phyloP scores from a whole-genome alignment of 192 early-diverging fungal genomes.

The Coemansia brasiliensis region DNA sequence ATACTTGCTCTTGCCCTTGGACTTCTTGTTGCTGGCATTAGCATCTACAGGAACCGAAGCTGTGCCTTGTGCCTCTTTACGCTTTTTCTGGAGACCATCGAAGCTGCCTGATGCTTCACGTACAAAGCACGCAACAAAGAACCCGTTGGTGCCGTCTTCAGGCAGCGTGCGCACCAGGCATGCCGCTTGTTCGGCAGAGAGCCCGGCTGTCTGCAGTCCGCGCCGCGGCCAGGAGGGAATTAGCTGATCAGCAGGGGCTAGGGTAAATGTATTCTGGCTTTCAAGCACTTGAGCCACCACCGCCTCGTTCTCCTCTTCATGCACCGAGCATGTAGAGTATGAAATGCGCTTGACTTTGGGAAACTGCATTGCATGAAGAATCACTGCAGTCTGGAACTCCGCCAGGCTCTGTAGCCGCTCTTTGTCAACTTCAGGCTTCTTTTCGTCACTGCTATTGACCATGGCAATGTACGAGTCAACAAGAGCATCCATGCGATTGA shows the following conservation, averaged over 20 bases:
- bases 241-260: constrained; percentile 58
- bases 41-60: not conserved
- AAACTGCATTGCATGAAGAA: constrained; percentile 87
- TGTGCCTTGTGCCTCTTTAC: constrained; percentile 3
- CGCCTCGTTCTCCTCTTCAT: constrained; percentile 89
- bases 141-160: constrained; percentile 87
- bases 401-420: constrained; percentile 72
- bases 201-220: constrained; percentile 56
- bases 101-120: constrained; percentile 28
- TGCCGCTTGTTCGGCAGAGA: constrained; percentile 57
- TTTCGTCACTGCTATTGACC: constrained; percentile 19
- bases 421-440: not conserved
- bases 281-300: constrained; percentile 77
- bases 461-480: constrained; percentile 59
- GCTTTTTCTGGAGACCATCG: constrained; percentile 10
- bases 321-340: constrained; percentile 97
- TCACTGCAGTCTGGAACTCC: constrained; percentile 79
- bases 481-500: constrained; percentile 82
- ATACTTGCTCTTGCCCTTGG: not conserved
- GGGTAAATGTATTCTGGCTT: constrained; percentile 57
- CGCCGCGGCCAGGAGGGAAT: constrained; percentile 81
- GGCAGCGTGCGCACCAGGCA: constrained; percentile 76
- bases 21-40: not conserved
- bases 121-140: constrained; percentile 94
- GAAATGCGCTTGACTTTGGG: constrained; percentile 79